Conservation (phyloP, 352 stramenopile species). For the Thalassiosira livingstoniorum region DNA sequence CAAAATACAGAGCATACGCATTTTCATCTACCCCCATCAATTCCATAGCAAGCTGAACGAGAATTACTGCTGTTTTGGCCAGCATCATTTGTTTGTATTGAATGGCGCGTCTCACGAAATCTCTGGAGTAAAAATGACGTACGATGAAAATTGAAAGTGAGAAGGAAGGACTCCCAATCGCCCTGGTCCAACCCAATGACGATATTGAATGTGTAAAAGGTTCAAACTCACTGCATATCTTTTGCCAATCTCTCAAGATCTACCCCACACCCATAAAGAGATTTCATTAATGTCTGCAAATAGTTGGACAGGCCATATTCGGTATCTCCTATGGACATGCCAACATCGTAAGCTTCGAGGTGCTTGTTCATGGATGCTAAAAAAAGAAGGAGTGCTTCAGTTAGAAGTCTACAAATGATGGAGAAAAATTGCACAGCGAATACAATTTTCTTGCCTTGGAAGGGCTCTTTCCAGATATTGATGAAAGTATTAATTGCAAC, state of each 20-base stretch:
- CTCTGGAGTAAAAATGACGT: too few relatives aligned
- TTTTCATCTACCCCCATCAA: slow-evolving; percentile 41
- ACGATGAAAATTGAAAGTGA: too few relatives aligned
- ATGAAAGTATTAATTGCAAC: slow-evolving; percentile 33
- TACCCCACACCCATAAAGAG: slow-evolving; percentile 39
- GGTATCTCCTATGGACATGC: neutral
- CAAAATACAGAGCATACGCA: slow-evolving; percentile 6
- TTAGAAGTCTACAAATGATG: neutral
- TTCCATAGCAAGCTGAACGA: slow-evolving; percentile 26
- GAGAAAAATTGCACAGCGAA: neutral
- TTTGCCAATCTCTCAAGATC: slow-evolving; percentile 10
- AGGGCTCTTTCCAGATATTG: slow-evolving; percentile 49
- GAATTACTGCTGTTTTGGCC: neutral
- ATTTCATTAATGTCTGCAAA: neutral
- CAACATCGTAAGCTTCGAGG: neutral
- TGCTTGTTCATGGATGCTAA: neutral
- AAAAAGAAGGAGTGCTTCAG: neutral
- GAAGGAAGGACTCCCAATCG: too few relatives aligned
- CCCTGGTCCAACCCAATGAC: too few relatives aligned
- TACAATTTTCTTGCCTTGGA: slow-evolving; percentile 11
- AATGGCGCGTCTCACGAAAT: slow-evolving; percentile 29
- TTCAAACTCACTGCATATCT: too few relatives aligned
- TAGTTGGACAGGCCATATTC: slow-evolving; percentile 31
- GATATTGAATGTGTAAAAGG: too few relatives aligned
- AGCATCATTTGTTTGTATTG: slow-evolving; percentile 26